Evolutionary conservation across 1,139 yeast genomes (phyloP).

Genomic region (Saccharomyces hybrid): DNA sequence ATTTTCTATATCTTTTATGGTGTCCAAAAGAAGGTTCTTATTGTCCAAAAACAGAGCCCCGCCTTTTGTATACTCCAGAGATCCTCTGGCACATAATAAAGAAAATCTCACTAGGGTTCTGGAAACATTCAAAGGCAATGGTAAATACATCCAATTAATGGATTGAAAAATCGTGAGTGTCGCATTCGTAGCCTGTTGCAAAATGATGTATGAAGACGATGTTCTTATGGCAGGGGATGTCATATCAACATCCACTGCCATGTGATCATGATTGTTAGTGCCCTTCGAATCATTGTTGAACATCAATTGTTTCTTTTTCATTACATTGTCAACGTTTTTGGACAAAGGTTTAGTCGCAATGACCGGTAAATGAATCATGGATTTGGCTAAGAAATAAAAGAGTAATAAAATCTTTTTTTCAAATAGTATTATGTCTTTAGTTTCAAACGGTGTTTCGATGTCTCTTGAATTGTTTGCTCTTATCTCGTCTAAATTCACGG

Average conservation of each 20-base stretch:
- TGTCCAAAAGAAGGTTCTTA: conserved; percentile 45
- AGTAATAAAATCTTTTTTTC: conserved; percentile 55
- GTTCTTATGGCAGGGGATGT: conserved; percentile 31
- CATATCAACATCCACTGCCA: conserved; percentile 19
- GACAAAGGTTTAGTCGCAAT: conserved; percentile 39
- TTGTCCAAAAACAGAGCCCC: conserved; percentile 73
- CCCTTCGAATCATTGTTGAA: not conserved
- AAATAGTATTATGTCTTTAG: conserved; percentile 2
- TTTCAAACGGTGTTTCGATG: not conserved
- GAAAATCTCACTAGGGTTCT: conserved; percentile 63
- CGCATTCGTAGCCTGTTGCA: conserved; percentile 69
- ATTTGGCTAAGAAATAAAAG: conserved; percentile 71
- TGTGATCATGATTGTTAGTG: not conserved
- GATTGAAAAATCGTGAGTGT: conserved; percentile 52
- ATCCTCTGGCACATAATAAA: conserved; percentile 67
- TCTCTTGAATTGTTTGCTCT: conserved; percentile 6
- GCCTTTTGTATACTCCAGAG: conserved; percentile 74
- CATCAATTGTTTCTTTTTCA: not conserved
- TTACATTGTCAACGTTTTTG: not conserved
- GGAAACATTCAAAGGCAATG: conserved; percentile 67
- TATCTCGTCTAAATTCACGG: conserved; percentile 21
- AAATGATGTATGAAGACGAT: conserved; percentile 52
- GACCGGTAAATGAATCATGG: conserved; percentile 73
- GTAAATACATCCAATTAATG: conserved; percentile 40
- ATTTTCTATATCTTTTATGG: conserved; percentile 42